Percentiles rank a stretch among this genome's conserved stretches.
Conservation (phyloP, 2,329 filamentous ascomycete genomes). For the Bipolaris zeicola region DNA sequence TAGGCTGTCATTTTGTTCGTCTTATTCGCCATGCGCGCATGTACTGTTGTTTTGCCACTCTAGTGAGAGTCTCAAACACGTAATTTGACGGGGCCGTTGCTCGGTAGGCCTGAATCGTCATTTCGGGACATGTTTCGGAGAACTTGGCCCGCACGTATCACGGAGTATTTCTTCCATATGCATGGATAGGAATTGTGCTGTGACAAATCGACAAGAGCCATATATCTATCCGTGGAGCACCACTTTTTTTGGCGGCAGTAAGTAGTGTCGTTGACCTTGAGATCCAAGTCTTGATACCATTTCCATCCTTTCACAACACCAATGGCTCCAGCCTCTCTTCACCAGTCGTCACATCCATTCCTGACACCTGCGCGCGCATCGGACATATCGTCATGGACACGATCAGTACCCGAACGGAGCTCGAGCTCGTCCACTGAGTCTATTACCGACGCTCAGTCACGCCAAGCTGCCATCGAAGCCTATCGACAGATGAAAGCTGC, state of each 20-base stretch:
- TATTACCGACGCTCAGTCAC: conserved; percentile 25
- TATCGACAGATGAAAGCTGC: conserved; percentile 42
- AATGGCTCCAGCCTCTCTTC: conserved; percentile 24
- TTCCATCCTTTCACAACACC: conserved; percentile 20
- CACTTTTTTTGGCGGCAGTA: background rate
- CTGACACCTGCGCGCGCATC: conserved; percentile 36
- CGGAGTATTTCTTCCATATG: background rate
- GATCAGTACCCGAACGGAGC: conserved; percentile 32
- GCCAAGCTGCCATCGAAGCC: conserved; percentile 41
- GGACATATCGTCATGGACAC: conserved; percentile 42
- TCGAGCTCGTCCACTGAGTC: conserved; percentile 14
- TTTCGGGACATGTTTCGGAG: conserved; percentile 9
- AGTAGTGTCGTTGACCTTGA: conserved; percentile 22
- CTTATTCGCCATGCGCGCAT: background rate
- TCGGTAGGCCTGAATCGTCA: background rate
- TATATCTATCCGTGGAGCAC: conserved; percentile 19
- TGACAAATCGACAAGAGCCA: conserved; percentile 26
- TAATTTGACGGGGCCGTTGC: conserved; percentile 7
- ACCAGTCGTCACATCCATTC: conserved; percentile 32
- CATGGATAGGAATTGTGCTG: background rate
- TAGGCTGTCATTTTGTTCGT: conserved; percentile 1
- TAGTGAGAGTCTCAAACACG: background rate
- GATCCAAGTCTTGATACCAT: conserved; percentile 26
- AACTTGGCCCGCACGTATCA: background rate
- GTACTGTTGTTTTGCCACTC: conserved; percentile 1